Conservation (phyloP, 257 asterid species). For the Solanum clarkiae region DNA sequence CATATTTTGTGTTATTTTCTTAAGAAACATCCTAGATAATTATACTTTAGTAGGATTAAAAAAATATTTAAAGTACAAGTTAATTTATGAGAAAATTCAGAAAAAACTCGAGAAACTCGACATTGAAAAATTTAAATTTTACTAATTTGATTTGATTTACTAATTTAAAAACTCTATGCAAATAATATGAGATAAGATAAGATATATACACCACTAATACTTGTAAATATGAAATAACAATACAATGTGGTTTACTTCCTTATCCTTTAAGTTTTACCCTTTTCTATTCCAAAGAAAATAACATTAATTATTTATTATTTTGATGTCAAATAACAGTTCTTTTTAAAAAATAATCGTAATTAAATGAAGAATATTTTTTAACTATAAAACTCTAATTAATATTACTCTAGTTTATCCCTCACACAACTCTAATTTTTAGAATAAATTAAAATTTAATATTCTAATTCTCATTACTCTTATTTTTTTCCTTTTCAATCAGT, state of each 20-base stretch:
- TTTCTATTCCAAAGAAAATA: background rate
- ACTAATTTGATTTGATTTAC: too few species aligned
- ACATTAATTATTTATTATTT: background rate
- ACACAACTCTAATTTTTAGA: background rate
- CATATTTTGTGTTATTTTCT: too few species aligned
- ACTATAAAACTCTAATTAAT: background rate
- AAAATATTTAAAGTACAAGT: too few species aligned
- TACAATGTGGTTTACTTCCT: background rate
- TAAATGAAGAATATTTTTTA: background rate
- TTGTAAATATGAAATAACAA: background rate
- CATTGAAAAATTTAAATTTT: too few species aligned
- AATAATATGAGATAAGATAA: too few species aligned
- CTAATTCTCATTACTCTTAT: background rate
- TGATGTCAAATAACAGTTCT: background rate
- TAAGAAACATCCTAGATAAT: too few species aligned
- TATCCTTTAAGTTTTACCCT: too few species aligned
- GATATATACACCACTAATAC: background rate
- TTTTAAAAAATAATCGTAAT: background rate
- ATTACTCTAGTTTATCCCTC: background rate
- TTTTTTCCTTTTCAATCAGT: background rate
- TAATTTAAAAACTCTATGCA: too few species aligned
- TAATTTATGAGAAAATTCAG: too few species aligned
- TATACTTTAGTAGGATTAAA: too few species aligned
- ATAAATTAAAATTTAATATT: background rate
- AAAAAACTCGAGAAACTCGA: too few species aligned